Percentiles rank a stretch among this genome's conserved stretches.
Conservation (phyloP, 768 basidiomycete species). For the Leucocoprinus birnbaumii region DNA sequence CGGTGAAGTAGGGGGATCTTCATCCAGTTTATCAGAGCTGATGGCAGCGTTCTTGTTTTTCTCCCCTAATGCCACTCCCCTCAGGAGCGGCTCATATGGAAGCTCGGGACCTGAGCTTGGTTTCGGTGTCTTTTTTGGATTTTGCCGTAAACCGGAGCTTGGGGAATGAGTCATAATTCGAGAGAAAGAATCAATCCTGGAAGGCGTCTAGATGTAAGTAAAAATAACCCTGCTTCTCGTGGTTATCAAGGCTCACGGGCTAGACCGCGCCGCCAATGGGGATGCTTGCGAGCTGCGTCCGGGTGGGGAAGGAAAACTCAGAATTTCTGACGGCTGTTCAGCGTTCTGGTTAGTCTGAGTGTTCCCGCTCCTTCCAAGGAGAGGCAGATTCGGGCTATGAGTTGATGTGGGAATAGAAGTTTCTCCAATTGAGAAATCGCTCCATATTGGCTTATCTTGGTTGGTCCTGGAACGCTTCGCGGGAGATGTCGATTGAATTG, state of each 20-base stretch:
- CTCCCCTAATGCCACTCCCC: not conserved
- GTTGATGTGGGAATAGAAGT: not conserved
- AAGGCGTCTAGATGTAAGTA: not conserved
- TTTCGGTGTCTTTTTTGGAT: not conserved
- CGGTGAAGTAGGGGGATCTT: slow-evolving; percentile 26
- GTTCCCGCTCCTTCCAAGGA: not conserved
- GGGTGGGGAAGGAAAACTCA: slow-evolving; percentile 4
- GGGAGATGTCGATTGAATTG: slow-evolving; percentile 5
- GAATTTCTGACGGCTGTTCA: slow-evolving; percentile 9
- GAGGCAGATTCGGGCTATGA: not conserved
- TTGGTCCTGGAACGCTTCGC: slow-evolving; percentile 9
- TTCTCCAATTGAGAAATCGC: not conserved
- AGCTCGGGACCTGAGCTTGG: not conserved
- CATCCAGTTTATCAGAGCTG: not conserved
- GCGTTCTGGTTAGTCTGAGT: not conserved
- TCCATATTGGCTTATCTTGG: not conserved
- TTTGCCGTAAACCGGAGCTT: not conserved
- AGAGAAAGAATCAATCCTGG: slow-evolving; percentile 9
- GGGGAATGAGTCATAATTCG: not conserved
- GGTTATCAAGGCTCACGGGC: slow-evolving; percentile 6
- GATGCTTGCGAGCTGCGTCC: not conserved
- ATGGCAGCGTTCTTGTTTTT: not conserved
- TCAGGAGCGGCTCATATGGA: not conserved
- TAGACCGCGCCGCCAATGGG: slow-evolving; percentile 1
- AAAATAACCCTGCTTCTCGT: not conserved